Percentiles rank a stretch among this genome's conserved stretches.
phyloP scores from a whole-genome alignment of 2,329 filamentous ascomycete species.

The Penicillium sp. region DNA sequence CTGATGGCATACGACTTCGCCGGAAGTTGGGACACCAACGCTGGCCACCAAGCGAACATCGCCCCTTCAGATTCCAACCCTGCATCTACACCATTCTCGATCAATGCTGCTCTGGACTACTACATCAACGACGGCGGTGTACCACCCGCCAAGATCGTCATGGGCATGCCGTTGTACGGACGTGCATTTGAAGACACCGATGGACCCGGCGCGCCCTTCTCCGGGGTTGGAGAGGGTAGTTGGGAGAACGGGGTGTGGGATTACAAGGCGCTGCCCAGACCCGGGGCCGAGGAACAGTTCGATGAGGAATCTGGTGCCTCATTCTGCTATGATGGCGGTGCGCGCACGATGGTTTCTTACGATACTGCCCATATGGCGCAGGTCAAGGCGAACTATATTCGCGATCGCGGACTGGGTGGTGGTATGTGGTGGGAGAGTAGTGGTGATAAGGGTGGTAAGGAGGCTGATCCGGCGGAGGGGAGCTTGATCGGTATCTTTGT shows the following conservation, averaged over 20 bases:
- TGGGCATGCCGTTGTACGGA: constrained; percentile 96
- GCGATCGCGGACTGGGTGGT: constrained; percentile 61
- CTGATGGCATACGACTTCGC: constrained; percentile 79
- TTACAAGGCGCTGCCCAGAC: constrained; percentile 71
- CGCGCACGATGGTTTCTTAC: constrained; percentile 66
- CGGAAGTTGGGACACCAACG: constrained; percentile 64
- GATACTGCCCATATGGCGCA: constrained; percentile 53
- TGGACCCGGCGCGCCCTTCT: constrained; percentile 62
- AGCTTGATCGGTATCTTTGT: constrained; percentile 59
- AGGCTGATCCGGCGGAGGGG: constrained; percentile 31
- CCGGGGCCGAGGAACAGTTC: constrained; percentile 54
- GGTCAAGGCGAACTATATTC: constrained; percentile 64
- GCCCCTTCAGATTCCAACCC: constrained; percentile 54
- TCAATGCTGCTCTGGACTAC: constrained; percentile 57
- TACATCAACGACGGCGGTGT: constrained; percentile 59
- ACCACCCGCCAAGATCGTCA: constrained; percentile 60
- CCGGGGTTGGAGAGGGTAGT: constrained; percentile 60
- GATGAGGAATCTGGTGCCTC: constrained; percentile 60
- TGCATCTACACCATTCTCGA: constrained; percentile 66
- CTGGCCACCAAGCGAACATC: constrained; percentile 78
- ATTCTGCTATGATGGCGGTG: constrained; percentile 62
- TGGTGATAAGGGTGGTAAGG: constrained; percentile 57
- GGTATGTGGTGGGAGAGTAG: constrained; percentile 95
- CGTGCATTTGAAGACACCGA: constrained; percentile 73
- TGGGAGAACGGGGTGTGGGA: constrained; percentile 85